Evolutionary conservation across 2,329 filamentous ascomycete species (phyloP), one percentile per base, ranked within the genome.

Genomic region (Thelonectria discophora): DNA sequence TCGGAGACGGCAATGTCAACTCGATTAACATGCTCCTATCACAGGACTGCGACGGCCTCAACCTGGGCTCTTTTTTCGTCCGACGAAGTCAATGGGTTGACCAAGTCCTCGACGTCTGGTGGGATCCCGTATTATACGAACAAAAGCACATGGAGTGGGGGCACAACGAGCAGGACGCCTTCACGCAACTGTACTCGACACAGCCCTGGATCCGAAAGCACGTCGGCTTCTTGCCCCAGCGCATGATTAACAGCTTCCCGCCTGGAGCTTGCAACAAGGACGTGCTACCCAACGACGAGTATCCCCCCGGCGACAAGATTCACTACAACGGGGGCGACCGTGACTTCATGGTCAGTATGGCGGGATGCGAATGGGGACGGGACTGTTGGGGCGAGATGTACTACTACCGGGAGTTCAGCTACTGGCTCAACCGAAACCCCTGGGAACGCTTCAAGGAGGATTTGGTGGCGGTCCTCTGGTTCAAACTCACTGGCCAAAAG

Each of bases 311-410:
- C 8, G 58, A 61, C 24, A 21, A 42, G 17, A 90, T 96, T 64
- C 96, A 99, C 78, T 99, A 99, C 76, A 84, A 91, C 69, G 84
- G 95, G 77, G 83, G 87, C 43, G 93, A 96, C 62, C 87, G 92
- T 27, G 95, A 99, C 76, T 97, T 99, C 73, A 70, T 98, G 48
- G 94, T 99, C 72, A 99, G 97, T 77, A 98, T 99, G 94, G 95
- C 95, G 6, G 95, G 95, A 15, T 99, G 95, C 76, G 91, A 97
- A 77, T 98, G 92, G 90, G 94, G 94, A 4, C 88, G 95, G 51
- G 94, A 99, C 79, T 99, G 95, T 77, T 98, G 94, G 94, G 90
- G 90, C 39, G 95, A 99, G 79, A 97, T 99, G 88, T 97, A 97
- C 80, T 90, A 91, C 76, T 99, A 93, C 80, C 91, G 94, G 54